Conservation (phyloP, 257 asterid genomes). For the Solanum arcanum region DNA sequence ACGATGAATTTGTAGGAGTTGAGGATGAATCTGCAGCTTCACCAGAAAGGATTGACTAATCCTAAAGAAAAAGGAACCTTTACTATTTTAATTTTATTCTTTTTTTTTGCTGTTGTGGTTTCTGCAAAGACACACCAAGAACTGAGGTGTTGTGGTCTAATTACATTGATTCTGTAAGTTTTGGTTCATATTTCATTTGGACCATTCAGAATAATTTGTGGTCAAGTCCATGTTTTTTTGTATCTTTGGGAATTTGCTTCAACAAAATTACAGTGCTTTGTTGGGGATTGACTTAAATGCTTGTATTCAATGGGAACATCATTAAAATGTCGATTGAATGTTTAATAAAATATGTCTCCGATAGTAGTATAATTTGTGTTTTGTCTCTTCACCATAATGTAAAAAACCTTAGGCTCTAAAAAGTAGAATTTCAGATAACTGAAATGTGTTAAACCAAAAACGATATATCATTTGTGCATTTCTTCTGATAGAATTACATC, state of each 20-base stretch:
- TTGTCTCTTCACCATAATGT: neutral
- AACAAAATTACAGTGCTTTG: neutral
- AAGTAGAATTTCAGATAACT: neutral
- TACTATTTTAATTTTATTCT: neutral
- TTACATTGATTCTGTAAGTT: neutral
- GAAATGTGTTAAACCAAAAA: neutral
- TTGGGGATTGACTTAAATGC: neutral
- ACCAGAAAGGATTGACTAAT: constrained; percentile 14
- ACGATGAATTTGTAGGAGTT: constrained; percentile 51
- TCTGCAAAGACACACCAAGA: neutral
- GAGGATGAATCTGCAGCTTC: constrained; percentile 13
- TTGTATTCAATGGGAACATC: too few species aligned
- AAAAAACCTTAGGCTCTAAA: neutral
- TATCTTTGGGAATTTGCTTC: neutral
- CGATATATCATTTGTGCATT: neutral
- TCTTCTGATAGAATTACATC: neutral
- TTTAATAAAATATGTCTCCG: too few species aligned
- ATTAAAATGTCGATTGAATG: neutral
- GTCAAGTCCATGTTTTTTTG: neutral
- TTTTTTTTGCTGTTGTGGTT: neutral
- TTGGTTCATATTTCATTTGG: neutral
- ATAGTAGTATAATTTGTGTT: neutral
- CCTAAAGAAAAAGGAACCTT: constrained; percentile 26
- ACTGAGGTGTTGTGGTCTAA: neutral
- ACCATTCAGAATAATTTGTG: neutral